Evolutionary conservation across 1,284 basidiomycete genomes (phyloP).

Genomic region (Apiotrichum porosum): DNA sequence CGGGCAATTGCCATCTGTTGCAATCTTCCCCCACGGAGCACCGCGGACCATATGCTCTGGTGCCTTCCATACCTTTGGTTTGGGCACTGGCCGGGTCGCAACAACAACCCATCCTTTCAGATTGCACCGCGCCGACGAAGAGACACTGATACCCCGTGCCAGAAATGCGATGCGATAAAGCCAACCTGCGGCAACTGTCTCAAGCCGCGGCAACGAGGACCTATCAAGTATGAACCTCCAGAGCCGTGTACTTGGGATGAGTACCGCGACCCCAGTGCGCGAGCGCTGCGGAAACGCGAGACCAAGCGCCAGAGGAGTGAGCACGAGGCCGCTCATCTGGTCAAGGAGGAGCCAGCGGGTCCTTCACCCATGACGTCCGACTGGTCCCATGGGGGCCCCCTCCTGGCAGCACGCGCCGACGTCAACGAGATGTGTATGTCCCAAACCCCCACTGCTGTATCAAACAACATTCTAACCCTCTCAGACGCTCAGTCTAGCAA

Average conservation of each 20-base stretch:
- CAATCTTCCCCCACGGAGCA: not conserved
- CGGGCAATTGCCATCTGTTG: not conserved
- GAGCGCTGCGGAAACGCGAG: conserved; percentile 29
- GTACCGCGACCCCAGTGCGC: conserved; percentile 26
- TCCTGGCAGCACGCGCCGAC: too few relatives aligned
- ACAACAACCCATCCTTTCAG: too few relatives aligned
- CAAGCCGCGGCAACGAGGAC: conserved; percentile 31
- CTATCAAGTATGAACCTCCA: conserved; percentile 18
- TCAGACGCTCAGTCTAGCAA: too few relatives aligned
- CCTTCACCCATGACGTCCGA: too few relatives aligned
- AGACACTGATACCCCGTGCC: not conserved
- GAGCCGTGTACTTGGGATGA: conserved; percentile 42
- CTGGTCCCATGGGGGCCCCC: too few relatives aligned
- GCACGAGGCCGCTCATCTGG: too few relatives aligned
- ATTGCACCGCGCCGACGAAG: too few relatives aligned
- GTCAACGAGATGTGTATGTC: too few relatives aligned
- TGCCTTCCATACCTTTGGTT: not conserved
- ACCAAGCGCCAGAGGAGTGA: conserved; percentile 12
- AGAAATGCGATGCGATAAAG: conserved; percentile 43
- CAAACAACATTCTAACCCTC: too few relatives aligned
- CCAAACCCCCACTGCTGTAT: too few relatives aligned
- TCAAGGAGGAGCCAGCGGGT: too few relatives aligned
- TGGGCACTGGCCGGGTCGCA: too few relatives aligned
- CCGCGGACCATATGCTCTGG: not conserved
- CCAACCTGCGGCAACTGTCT: conserved; percentile 40